A percentile compares a stretch with the other conserved stretches of the same genome.
Evolutionary conservation across 768 basidiomycete genomes (phyloP).

Genomic region (Rhodotorula kratochvilovae): DNA sequence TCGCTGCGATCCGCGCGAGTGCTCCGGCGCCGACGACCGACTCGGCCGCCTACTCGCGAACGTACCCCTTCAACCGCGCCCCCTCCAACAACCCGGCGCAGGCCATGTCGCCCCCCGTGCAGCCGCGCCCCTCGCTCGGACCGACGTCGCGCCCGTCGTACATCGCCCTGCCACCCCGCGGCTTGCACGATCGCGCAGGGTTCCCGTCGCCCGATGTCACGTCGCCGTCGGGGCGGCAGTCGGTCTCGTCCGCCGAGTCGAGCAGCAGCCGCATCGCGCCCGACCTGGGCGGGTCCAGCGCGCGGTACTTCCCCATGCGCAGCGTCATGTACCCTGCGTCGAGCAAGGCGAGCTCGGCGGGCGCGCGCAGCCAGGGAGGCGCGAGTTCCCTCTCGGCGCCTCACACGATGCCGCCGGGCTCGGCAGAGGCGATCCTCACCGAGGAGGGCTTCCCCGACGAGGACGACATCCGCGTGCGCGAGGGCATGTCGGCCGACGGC

Average conservation of each 20-base stretch:
- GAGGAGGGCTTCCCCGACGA: constrained; percentile 1
- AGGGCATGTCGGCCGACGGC: not conserved
- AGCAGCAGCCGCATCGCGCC: constrained; percentile 8
- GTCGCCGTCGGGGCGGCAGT: constrained; percentile 6
- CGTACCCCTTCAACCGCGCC: not conserved
- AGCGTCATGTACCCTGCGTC: constrained; percentile 30
- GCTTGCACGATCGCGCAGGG: too few relatives aligned
- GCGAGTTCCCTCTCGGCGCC: not conserved
- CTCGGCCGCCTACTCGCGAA: not conserved
- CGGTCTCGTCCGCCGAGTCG: constrained; percentile 20
- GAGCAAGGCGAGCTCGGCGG: not conserved
- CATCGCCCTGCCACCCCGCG: not conserved
- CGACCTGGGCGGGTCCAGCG: constrained; percentile 16
- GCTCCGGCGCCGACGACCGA: not conserved
- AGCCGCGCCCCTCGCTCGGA: not conserved
- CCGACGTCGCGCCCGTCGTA: not conserved
- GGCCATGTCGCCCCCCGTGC: not conserved
- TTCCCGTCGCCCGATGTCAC: constrained; percentile 1
- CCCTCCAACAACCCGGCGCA: not conserved
- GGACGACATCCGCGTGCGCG: not conserved
- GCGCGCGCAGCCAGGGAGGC: constrained; percentile 1
- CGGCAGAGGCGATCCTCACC: not conserved
- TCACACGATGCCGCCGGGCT: not conserved
- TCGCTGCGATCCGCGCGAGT: too few relatives aligned
- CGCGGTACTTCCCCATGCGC: constrained; percentile 31